These are phyloP conservation scores for Diaporthe citrichinensis DNA, from an alignment of 2,329 filamentous ascomycete genomes.

Conservation along the genomic window DNA sequence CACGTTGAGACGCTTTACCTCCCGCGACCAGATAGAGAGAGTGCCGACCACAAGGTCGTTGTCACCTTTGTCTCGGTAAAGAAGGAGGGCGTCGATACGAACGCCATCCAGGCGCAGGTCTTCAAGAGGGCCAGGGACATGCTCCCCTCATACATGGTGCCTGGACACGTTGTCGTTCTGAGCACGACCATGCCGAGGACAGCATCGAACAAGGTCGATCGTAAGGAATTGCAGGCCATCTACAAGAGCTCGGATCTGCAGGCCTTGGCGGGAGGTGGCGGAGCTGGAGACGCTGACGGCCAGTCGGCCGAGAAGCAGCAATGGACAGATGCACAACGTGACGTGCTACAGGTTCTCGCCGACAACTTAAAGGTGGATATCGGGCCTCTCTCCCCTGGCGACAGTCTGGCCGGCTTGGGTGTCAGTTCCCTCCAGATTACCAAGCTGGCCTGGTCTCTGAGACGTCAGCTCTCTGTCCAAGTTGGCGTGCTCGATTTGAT, in stretches of 20 bases:
- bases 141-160: conserved; percentile 51
- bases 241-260: conserved; percentile 44
- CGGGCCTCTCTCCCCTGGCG: conserved; percentile 40
- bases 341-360: conserved; percentile 39
- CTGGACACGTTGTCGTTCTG: conserved; percentile 50
- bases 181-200: conserved; percentile 51
- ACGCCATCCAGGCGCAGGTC: conserved; percentile 30
- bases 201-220: conserved; percentile 53
- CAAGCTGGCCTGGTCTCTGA: conserved; percentile 46
- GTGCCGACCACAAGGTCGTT: conserved; percentile 51
- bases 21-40: conserved; percentile 48
- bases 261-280: conserved; percentile 38
- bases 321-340: conserved; percentile 38
- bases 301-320: conserved; percentile 24
- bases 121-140: conserved; percentile 38
- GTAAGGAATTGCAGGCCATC: conserved; percentile 48
- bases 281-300: not conserved
- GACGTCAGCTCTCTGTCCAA: conserved; percentile 40
- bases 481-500: conserved; percentile 46
- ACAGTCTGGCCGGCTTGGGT: conserved; percentile 46
- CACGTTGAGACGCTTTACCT: conserved; percentile 54
- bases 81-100: conserved; percentile 4
- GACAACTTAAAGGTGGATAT: conserved; percentile 36
- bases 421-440: conserved; percentile 46
- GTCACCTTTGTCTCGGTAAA: conserved; percentile 52